Conservation (phyloP, 2,329 filamentous ascomycete species). For the Monosporascus sp. region DNA sequence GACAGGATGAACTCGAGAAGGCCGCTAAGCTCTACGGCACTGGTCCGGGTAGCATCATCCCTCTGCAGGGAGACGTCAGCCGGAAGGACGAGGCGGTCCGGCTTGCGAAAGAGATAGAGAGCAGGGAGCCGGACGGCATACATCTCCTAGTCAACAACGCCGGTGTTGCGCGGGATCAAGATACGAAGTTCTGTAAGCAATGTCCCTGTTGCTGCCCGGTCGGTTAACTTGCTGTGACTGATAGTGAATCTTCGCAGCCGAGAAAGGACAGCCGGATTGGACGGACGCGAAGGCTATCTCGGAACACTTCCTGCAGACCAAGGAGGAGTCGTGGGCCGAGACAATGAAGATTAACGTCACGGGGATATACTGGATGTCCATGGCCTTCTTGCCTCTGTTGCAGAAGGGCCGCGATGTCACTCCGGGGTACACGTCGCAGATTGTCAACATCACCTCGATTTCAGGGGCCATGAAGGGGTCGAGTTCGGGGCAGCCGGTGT, state of each 20-base stretch:
- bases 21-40: slow-evolving; percentile 2
- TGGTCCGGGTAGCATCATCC: slow-evolving; percentile 4
- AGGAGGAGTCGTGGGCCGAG: slow-evolving; percentile 40
- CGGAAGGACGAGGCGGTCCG: slow-evolving; percentile 41
- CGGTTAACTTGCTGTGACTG: too few species aligned
- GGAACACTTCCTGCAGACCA: slow-evolving; percentile 43
- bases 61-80: slow-evolving; percentile 8
- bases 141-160: slow-evolving; percentile 48
- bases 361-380: slow-evolving; percentile 44
- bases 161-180: slow-evolving; percentile 46
- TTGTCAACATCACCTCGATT: slow-evolving; percentile 44
- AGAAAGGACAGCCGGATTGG: slow-evolving; percentile 40
- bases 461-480: slow-evolving; percentile 47
- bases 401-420: slow-evolving; percentile 38
- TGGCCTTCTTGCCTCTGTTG: slow-evolving; percentile 47
- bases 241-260: slow-evolving; percentile 10
- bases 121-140: slow-evolving; percentile 46
- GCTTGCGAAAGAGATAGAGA: slow-evolving; percentile 44
- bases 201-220: too few species aligned
- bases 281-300: slow-evolving; percentile 41
- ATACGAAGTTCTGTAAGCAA: slow-evolving; percentile 39
- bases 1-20: too few species aligned
- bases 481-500: slow-evolving; percentile 46
- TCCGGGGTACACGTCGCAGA: slow-evolving; percentile 24
- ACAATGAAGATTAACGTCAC: slow-evolving; percentile 47